Conservation (phyloP, 495 filamentous ascomycete genomes). For the Penicillium cinerascens region DNA sequence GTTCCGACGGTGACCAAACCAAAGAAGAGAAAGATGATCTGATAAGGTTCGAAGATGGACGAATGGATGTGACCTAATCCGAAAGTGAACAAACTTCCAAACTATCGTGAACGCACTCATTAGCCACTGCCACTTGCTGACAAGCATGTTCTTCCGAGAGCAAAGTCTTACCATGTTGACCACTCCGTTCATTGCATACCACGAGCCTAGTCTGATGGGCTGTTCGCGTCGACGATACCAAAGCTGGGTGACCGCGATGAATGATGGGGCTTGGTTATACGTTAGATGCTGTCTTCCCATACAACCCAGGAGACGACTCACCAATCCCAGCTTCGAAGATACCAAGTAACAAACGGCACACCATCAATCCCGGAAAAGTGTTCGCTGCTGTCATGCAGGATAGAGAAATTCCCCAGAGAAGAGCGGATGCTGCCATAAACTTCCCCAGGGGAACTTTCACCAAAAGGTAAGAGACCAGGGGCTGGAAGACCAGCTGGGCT, state of each 20-base stretch:
- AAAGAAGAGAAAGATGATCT: slow-evolving; percentile 58
- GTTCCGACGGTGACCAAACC: slow-evolving; percentile 51
- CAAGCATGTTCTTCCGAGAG: not conserved
- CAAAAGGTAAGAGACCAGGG: slow-evolving; percentile 35
- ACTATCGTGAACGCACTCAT: slow-evolving; percentile 12
- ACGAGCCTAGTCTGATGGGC: slow-evolving; percentile 53
- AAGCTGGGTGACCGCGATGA: slow-evolving; percentile 60
- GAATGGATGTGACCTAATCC: slow-evolving; percentile 58
- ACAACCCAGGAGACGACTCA: slow-evolving; percentile 12
- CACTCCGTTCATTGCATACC: slow-evolving; percentile 60
- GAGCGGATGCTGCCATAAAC: slow-evolving; percentile 55
- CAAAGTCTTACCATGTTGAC: slow-evolving; percentile 47
- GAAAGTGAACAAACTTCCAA: slow-evolving; percentile 51
- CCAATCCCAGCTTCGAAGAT: slow-evolving; percentile 56
- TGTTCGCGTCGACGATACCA: slow-evolving; percentile 61
- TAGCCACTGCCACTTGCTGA: not conserved
- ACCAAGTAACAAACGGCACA: slow-evolving; percentile 59
- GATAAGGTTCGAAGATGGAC: slow-evolving; percentile 50
- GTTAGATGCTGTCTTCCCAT: not conserved
- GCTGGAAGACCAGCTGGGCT: slow-evolving; percentile 48
- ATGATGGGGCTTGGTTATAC: slow-evolving; percentile 47
- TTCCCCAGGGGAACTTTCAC: slow-evolving; percentile 42
- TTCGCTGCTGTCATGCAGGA: slow-evolving; percentile 54
- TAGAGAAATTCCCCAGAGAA: slow-evolving; percentile 57
- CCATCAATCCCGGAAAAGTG: slow-evolving; percentile 51